Evolutionary conservation across 192 early-diverging fungal genomes (phyloP).

Genomic region (Entomortierella beljakovae): DNA sequence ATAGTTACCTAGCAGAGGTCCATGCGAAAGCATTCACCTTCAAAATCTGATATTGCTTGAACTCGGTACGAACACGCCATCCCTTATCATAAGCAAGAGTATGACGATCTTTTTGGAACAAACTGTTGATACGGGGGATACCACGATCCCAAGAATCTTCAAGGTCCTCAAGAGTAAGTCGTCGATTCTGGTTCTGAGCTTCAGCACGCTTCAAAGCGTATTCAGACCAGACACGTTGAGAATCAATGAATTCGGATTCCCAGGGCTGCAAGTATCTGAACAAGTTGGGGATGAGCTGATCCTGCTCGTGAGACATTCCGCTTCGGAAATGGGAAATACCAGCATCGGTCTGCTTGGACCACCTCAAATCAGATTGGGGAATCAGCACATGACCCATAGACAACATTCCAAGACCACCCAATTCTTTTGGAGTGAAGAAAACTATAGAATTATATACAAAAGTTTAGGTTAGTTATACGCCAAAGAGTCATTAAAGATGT

Average conservation of each 20-base stretch:
- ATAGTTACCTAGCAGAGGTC: constrained; percentile 78
- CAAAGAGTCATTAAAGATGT: not conserved
- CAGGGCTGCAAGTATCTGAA: constrained; percentile 98
- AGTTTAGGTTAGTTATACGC: not conserved
- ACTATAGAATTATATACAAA: constrained; percentile 5
- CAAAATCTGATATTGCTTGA: constrained; percentile 97
- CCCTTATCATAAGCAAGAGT: constrained; percentile 99
- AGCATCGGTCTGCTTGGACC: constrained; percentile 96
- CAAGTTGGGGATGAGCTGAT: constrained; percentile 96
- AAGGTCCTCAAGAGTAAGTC: constrained; percentile 97
- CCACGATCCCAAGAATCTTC: constrained; percentile 99
- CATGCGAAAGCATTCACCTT: constrained; percentile 98
- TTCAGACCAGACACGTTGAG: constrained; percentile 99
- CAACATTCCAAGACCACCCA: constrained; percentile 98
- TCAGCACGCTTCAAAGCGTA: constrained; percentile 98
- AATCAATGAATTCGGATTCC: constrained; percentile 99
- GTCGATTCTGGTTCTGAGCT: constrained; percentile 95
- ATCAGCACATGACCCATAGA: constrained; percentile 99
- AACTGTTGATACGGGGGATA: constrained; percentile 97
- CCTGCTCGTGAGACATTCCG: constrained; percentile 98
- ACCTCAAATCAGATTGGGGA: constrained; percentile 95
- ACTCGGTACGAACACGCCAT: constrained; percentile 96
- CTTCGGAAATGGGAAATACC: constrained; percentile 98
- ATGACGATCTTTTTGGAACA: constrained; percentile 99
- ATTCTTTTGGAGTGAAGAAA: constrained; percentile 87